Evolutionary conservation across 176 grass and related monocot genomes (phyloP).

Genomic region (Carex pumila): DNA sequence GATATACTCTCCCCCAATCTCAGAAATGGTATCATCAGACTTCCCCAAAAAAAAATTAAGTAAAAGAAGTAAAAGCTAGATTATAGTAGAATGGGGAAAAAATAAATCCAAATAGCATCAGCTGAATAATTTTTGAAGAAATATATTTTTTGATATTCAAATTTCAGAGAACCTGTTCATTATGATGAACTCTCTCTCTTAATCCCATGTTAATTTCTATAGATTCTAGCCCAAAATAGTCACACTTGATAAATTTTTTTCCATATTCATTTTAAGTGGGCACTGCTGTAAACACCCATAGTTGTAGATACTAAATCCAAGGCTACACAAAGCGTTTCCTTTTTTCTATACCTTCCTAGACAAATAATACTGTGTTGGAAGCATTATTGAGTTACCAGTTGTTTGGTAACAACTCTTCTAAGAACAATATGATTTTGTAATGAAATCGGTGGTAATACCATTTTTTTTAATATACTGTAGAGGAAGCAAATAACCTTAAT

Average conservation of each 20-base stretch:
- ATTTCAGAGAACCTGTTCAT: neutral
- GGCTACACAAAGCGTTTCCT: neutral
- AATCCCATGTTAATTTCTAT: neutral
- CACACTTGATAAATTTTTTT: neutral
- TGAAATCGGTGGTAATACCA: too few species aligned
- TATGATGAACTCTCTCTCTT: neutral
- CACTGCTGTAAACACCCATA: neutral
- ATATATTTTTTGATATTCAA: neutral
- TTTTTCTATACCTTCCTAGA: neutral
- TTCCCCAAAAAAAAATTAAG: neutral
- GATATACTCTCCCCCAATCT: constrained; percentile 39
- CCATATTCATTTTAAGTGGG: neutral
- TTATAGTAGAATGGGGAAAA: neutral
- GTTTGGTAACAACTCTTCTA: too few species aligned
- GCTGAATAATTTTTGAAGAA: neutral
- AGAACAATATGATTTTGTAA: too few species aligned
- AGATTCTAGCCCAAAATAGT: neutral
- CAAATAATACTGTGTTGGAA: neutral
- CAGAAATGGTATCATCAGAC: constrained; percentile 46
- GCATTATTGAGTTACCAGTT: too few species aligned
- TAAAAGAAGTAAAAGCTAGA: neutral
- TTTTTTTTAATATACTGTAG: neutral
- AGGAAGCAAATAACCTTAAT: constrained; percentile 29
- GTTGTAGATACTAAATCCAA: neutral
- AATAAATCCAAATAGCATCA: neutral